Evolutionary conservation across 345 rosid genomes (phyloP), one percentile per base, ranked within the genome.

Genomic region (Eucalyptus leucophloia): DNA sequence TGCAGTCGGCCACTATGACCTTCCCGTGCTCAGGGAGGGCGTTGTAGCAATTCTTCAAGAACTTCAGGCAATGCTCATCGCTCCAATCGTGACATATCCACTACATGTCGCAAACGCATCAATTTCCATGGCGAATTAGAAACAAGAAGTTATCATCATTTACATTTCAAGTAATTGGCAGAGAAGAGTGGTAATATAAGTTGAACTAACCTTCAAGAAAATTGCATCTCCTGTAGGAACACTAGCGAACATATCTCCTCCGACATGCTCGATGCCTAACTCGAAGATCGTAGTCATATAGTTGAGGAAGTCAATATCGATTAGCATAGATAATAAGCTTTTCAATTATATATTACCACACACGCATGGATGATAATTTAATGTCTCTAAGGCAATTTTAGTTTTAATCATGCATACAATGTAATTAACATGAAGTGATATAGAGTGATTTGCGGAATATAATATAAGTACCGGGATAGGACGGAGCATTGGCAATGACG

Each of bases 211-310:
- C 91, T 90, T 91, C 87, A 92, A 49, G 86, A 91, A 85, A 42
- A 91, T 83, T 19, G 91, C 90, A 50, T 90, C 89, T 24, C 86
- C 90, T 56, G 88, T 87, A 26, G 89, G 91, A n/a, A 91, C 65
- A 24, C 87, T 81, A 14, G 30, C 42, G 53, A 91, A 87, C 92
- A 89, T 89, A 49, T 87, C 89, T 85, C 91, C 91, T 30, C 86
- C 88, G 3, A 89, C 87, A 60, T 91, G 91, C 87, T 87, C 81
- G 9, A 89, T 5, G n/a, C 88, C 91, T 89, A 45, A n/a, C 28
- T 24, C 40, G 3, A 45, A n/a, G 44, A 86, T 56, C 3, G 10
- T 18, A 34, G 58, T 86, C 56, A 86, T 51, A 30, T 19, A 30
- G 51, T 86, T 37, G 42, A 49, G 9, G 83, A 77, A 77, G 16